These are phyloP conservation scores for Camellia sinensis DNA, from an alignment of 148 eudicot genomes.

Conservation along the genomic window DNA sequence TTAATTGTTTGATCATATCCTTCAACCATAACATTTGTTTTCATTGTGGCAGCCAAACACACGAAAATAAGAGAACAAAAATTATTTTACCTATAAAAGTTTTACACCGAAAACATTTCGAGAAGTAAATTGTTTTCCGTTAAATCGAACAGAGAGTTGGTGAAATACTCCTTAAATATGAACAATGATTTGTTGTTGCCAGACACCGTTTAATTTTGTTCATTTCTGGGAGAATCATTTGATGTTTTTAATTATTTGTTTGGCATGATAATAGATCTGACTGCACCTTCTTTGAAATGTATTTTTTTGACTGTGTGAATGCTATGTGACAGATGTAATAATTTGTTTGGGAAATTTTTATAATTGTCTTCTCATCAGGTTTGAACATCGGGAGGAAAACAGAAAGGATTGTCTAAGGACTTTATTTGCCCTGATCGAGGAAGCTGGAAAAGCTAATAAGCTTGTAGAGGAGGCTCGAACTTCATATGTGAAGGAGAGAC, in stretches of 20 bases:
- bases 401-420: conserved; percentile 95
- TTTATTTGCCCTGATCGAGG: conserved; percentile 66
- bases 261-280: not conserved
- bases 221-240: not conserved
- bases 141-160: too few species aligned
- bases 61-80: too few species aligned
- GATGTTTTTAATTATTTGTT: too few species aligned
- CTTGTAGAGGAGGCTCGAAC: conserved; percentile 65
- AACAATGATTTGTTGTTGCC: not conserved
- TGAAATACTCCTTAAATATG: not conserved
- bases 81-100: too few species aligned
- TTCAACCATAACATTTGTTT: too few species aligned
- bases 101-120: too few species aligned
- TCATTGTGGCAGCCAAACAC: too few species aligned
- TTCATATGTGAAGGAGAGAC: conserved; percentile 65
- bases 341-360: not conserved
- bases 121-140: too few species aligned
- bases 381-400: conserved; percentile 95
- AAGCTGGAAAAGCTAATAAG: conserved; percentile 79
- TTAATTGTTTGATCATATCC: too few species aligned
- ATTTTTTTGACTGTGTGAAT: not conserved
- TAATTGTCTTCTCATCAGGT: conserved; percentile 43
- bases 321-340: not conserved
- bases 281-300: not conserved
- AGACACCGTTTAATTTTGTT: not conserved